A percentile compares a stretch with the other conserved stretches of the same genome.
Evolutionary conservation across 129 eudicot species (phyloP).

Genomic region (Flaveria brownii): DNA sequence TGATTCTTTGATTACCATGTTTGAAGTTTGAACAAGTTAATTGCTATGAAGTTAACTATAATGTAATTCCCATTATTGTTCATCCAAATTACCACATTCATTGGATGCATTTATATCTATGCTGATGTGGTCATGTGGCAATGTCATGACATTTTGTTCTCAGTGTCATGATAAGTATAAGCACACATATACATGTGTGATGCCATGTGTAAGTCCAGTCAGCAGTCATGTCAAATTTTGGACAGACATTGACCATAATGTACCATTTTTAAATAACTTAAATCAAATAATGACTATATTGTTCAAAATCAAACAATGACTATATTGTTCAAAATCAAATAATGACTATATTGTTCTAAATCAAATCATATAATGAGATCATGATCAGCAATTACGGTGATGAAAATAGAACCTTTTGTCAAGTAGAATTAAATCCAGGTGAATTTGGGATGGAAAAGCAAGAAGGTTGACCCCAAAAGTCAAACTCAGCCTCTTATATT

Average conservation of each 20-base stretch:
- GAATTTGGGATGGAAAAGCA: not conserved
- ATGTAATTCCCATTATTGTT: no score
- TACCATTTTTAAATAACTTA: not conserved
- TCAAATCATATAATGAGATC: not conserved
- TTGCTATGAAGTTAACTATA: no score
- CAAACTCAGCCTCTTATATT: not conserved
- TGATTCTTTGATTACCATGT: no score
- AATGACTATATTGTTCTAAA: not conserved
- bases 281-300: not conserved
- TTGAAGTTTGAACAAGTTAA: no score
- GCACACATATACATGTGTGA: no score
- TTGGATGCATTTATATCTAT: no score
- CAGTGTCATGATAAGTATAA: no score
- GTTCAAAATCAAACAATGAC: not conserved
- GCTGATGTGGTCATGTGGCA: no score
- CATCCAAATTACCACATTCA: no score
- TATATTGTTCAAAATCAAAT: not conserved
- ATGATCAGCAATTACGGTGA: not conserved
- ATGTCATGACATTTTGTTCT: no score
- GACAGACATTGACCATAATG: not conserved
- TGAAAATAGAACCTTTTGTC: not conserved
- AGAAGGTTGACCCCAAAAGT: conserved; percentile 10
- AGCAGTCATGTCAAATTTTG: not conserved
- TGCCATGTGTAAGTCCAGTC: not conserved
- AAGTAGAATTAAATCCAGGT: not conserved